Evolutionary conservation across 139 green algal species (phyloP).

Genomic region (Coelastrella sp.): DNA sequence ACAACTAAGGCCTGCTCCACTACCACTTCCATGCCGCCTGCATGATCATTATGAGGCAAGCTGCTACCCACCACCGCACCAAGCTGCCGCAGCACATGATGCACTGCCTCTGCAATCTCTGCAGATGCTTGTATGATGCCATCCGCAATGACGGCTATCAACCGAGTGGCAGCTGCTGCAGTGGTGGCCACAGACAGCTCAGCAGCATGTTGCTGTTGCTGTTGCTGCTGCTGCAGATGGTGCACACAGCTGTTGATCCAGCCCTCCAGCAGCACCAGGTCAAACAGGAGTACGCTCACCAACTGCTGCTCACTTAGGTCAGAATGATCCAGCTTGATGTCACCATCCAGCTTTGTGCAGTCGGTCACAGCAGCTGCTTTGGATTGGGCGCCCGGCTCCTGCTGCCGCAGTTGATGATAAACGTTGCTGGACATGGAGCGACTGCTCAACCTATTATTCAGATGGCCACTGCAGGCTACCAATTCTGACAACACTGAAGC

Average conservation of each 20-base stretch:
- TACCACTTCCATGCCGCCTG: not conserved
- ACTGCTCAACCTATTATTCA: no score
- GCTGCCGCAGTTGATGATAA: not conserved
- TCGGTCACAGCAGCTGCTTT: not conserved
- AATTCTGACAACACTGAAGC: not conserved
- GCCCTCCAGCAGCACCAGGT: slow-evolving; percentile 28
- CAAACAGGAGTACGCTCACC: not conserved
- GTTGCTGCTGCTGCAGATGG: slow-evolving; percentile 14
- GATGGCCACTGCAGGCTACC: no score
- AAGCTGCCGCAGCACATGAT: not conserved
- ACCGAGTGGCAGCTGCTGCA: not conserved
- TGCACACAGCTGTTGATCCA: not conserved
- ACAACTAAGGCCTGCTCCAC: slow-evolving; percentile 29
- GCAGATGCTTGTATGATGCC: not conserved
- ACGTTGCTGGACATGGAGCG: no score
- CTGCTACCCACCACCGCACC: no score
- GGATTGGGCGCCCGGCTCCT: not conserved
- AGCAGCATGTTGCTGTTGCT: not conserved
- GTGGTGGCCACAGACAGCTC: not conserved
- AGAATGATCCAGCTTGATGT: not conserved
- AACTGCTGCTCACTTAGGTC: not conserved
- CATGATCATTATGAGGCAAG: not conserved
- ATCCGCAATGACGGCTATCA: not conserved
- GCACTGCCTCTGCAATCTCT: not conserved
- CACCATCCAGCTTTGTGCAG: no score